These are phyloP conservation scores for Diplodia mutila DNA, from an alignment of 2,329 filamentous ascomycete genomes.

Conservation along the genomic window DNA sequence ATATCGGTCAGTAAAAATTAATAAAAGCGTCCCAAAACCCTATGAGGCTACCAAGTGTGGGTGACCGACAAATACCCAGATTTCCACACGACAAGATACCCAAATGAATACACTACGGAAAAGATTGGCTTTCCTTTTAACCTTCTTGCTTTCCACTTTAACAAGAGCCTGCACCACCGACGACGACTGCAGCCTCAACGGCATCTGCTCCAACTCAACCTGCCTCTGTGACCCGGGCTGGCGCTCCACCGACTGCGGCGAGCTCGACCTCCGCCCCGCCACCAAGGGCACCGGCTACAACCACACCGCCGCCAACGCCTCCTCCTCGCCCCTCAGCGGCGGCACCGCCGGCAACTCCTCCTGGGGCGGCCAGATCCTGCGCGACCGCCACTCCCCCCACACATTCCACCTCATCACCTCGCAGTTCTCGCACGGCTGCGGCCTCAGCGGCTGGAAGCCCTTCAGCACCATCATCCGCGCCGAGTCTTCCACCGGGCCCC, in stretches of 20 bases:
- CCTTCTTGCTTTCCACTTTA: neutral
- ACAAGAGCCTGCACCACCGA: constrained; percentile 33
- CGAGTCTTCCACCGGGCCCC: constrained; percentile 49
- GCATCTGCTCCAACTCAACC: constrained; percentile 36
- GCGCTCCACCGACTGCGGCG: constrained; percentile 49
- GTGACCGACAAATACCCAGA: too few species aligned
- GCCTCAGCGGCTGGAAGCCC: constrained; percentile 53
- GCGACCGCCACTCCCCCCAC: constrained; percentile 43
- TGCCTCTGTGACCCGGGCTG: constrained; percentile 49
- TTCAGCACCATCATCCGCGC: constrained; percentile 52
- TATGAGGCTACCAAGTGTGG: too few species aligned
- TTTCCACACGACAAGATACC: too few species aligned
- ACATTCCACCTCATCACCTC: constrained; percentile 53
- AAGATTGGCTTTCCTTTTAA: neutral
- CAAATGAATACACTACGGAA: neutral
- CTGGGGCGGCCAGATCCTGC: constrained; percentile 54
- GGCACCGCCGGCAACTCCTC: constrained; percentile 47
- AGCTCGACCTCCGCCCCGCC: constrained; percentile 51
- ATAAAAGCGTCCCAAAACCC: too few species aligned
- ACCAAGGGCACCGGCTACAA: constrained; percentile 52
- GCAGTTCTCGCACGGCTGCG: constrained; percentile 53
- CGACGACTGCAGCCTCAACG: constrained; percentile 48
- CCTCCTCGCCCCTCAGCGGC: constrained; percentile 28
- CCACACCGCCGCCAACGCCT: constrained; percentile 38
- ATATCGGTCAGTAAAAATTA: neutral